A percentile compares a stretch with the other conserved stretches of the same genome.
Evolutionary conservation across 176 grass and related monocot genomes (phyloP).

Genomic region (Calamus simplicifolius): DNA sequence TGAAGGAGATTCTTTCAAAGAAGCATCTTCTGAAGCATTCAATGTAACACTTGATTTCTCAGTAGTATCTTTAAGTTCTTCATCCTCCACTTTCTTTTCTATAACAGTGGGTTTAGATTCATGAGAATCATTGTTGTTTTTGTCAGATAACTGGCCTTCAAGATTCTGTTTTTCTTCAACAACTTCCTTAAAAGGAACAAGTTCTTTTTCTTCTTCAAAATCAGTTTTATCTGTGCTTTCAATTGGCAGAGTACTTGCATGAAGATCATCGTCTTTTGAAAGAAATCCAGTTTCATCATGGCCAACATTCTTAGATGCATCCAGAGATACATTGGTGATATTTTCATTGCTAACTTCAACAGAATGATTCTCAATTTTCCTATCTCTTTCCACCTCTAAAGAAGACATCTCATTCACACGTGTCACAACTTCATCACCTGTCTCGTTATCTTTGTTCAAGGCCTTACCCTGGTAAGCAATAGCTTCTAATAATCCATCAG

Average conservation of each 20-base stretch:
- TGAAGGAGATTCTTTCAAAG: conserved; percentile 10
- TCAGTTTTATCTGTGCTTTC: conserved; percentile 16
- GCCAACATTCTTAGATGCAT: conserved; percentile 16
- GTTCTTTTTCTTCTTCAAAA: conserved; percentile 34
- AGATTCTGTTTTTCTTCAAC: conserved; percentile 30
- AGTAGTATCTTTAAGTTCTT: conserved; percentile 11
- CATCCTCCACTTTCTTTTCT: conserved; percentile 12
- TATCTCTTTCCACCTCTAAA: conserved; percentile 26
- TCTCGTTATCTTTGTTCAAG: conserved; percentile 33
- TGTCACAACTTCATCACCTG: conserved; percentile 5
- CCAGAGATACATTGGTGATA: conserved; percentile 10
- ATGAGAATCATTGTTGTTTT: conserved; percentile 13
- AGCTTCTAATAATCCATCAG: conserved; percentile 75
- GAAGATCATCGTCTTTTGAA: conserved; percentile 20
- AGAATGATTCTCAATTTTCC: conserved; percentile 16
- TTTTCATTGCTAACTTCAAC: conserved; percentile 16
- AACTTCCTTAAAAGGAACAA: conserved; percentile 26
- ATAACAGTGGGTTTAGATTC: background rate
- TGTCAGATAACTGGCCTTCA: conserved; percentile 20
- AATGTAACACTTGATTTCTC: conserved; percentile 24
- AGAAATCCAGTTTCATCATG: conserved; percentile 21
- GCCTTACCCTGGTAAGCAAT: conserved; percentile 76
- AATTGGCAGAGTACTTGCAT: conserved; percentile 9
- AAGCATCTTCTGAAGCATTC: conserved; percentile 28
- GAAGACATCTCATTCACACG: conserved; percentile 31